Evolutionary conservation across 805 yeast species (phyloP).

Genomic region (Starmera pachycereana): DNA sequence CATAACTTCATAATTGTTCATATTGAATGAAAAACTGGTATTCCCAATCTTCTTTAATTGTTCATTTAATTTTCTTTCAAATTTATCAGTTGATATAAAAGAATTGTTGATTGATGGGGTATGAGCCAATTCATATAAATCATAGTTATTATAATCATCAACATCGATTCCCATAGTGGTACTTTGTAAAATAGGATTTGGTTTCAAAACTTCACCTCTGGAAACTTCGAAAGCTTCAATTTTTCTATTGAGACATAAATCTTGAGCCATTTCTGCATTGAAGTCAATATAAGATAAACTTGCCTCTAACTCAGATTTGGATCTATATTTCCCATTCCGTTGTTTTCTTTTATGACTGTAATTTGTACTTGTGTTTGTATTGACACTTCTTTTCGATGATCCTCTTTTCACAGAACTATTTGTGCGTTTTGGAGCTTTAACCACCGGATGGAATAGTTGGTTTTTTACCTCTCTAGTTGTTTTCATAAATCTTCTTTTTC

Average conservation of each 20-base stretch:
- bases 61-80: conserved; percentile 13
- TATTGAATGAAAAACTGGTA: conserved; percentile 4
- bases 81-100: conserved; percentile 6
- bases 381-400: conserved; percentile 1
- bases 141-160: conserved; percentile 17
- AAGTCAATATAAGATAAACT: conserved; percentile 13
- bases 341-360: conserved; percentile 3
- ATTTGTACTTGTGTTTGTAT: too few species aligned
- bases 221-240: conserved; percentile 7
- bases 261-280: conserved; percentile 15
- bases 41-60: conserved; percentile 12
- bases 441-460: conserved; percentile 15
- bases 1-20: neutral
- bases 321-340: conserved; percentile 15
- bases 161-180: conserved; percentile 12
- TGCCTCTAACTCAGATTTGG: conserved; percentile 12
- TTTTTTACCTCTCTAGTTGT: conserved; percentile 10
- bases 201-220: conserved; percentile 4
- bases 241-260: conserved; percentile 11
- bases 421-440: conserved; percentile 9
- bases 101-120: conserved; percentile 13
- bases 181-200: conserved; percentile 7
- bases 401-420: conserved; percentile 3
- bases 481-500: conserved; percentile 14
- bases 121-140: conserved; percentile 14